Evolutionary conservation across 306 rosid species (phyloP), one percentile per base, ranked within the genome.

Genomic region (Lagenaria siceraria): DNA sequence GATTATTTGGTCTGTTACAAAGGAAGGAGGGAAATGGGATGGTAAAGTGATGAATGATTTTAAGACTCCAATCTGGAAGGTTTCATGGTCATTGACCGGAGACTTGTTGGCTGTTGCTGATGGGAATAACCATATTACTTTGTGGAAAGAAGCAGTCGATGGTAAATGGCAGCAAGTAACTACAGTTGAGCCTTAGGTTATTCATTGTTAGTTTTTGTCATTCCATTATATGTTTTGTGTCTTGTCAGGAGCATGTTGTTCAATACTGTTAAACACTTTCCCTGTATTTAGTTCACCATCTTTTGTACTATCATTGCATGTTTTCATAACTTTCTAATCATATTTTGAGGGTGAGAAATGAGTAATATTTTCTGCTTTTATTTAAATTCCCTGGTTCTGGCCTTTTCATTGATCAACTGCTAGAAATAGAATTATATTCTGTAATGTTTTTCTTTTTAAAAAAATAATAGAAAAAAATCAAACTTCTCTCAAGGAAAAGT

Each of bases 131-230:
- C 81, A 83, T 43, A 89, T 91, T 62, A 88, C 96, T 35, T 83
- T 94, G 80, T 94, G 98, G 98, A 94, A 89, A 82, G 98, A 93
- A 85, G 93, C 92, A n/a, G 94, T 87, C 17, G 92, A 88, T 51
- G 97, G 98, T 52, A 97, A 94, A 74, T 94, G 98, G 98, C 92
- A 93, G 74, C 91, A 88, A 79, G 96, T 91, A 81, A 85, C 96
- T 46, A 88, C 96, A 36, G 94, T 91, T 56, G 94, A 91, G 55
- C 87, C 89, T 0, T 91, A 91, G 93, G 73, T 76, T 86, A 62
- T 84, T 78, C 81, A 69, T 24, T 48, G 15, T 54, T 60, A 75
- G 33, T 22, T 64, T 38, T 25, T 68, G 29, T 17, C 18, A 17
- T 24, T 60, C 7, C 51, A 19, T 22, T 75, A 63, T 75, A 63